Base-by-base conservation (phyloP, 805 yeast species). In the Hanseniaspora mollemarum region DNA sequence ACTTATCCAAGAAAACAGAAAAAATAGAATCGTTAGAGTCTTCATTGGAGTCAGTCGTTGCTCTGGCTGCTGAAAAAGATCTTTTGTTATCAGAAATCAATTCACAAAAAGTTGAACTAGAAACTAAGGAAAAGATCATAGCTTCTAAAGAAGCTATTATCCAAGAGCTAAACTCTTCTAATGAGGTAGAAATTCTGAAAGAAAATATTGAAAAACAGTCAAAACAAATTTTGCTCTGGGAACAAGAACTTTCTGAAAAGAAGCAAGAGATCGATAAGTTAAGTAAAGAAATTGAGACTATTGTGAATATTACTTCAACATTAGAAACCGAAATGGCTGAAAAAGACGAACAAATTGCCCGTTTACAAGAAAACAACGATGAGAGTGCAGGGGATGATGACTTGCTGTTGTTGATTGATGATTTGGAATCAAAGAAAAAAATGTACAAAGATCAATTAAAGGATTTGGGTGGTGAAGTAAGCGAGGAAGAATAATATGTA, bases 321-420 rank as follows among this genome's bases (percentile, higher is more conserved):
- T 24, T 24, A 33, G 43, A 53, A 33, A 8, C 32, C 15, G 51
- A 51, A 28, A 51, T 54, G 6, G 25, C 26, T 8, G 32, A 12
- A 5, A 38, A 51, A 12, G 38, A 38, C 3, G 21, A 25, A 21
- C 24, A 48, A n/a, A 32, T 53, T 5, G 19, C 12, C 2, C 29
- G 39, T 12, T 18, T 41, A 8, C 12, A 18, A 13, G 51, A 44
- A 18, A 44, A 49, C 16, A 44, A 50, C 3, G 55, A 55, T 6
- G 60, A 58, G 32, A 53, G 54, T 46, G 46, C 63, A 28, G 62
- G 63, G 54, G 21, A 58, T 40, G 95, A 87, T 58, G 94, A 85
- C 55, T 63, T 87, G 58, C 74, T 87, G 78, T 65, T 86, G 22
- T 67, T 87, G 18, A 77, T 87, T 62, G 76, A 83, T 18, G 94